Evolutionary conservation across 345 rosid species (phyloP).

Genomic region (Citrus glauca): DNA sequence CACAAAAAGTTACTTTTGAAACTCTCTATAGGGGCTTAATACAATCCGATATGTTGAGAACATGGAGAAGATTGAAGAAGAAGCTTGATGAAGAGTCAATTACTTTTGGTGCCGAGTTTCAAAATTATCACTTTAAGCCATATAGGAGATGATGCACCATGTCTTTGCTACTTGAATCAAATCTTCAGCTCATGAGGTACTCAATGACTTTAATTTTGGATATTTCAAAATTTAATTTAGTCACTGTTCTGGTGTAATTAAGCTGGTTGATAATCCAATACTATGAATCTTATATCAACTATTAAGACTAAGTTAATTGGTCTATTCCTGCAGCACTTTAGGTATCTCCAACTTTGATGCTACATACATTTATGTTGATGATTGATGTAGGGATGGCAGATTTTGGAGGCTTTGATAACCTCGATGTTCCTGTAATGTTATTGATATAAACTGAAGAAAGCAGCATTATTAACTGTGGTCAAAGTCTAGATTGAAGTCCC

Average conservation of each 20-base stretch:
- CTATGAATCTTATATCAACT: not conserved
- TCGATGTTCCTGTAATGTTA: not conserved
- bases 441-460: not conserved
- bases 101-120: conserved; percentile 70
- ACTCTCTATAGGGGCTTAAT: conserved; percentile 71
- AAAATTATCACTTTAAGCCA: conserved; percentile 59
- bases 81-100: conserved; percentile 76
- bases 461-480: not conserved
- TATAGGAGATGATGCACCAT: conserved; percentile 43
- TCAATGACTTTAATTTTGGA: not conserved
- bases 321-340: not conserved
- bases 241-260: not conserved
- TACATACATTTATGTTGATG: not conserved
- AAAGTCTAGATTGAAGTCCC: too few relatives aligned
- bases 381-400: not conserved
- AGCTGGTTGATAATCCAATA: not conserved
- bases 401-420: not conserved
- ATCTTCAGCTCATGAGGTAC: not conserved
- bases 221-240: not conserved
- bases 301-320: not conserved
- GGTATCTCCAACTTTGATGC: not conserved
- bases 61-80: conserved; percentile 91
- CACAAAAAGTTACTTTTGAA: conserved; percentile 85
- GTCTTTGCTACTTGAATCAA: not conserved
- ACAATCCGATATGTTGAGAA: conserved; percentile 82